Evolutionary conservation across 225 moss, liverwort and hornwort species (phyloP), one percentile per base, ranked within the genome.

Genomic region (Anthoceros angustus): DNA sequence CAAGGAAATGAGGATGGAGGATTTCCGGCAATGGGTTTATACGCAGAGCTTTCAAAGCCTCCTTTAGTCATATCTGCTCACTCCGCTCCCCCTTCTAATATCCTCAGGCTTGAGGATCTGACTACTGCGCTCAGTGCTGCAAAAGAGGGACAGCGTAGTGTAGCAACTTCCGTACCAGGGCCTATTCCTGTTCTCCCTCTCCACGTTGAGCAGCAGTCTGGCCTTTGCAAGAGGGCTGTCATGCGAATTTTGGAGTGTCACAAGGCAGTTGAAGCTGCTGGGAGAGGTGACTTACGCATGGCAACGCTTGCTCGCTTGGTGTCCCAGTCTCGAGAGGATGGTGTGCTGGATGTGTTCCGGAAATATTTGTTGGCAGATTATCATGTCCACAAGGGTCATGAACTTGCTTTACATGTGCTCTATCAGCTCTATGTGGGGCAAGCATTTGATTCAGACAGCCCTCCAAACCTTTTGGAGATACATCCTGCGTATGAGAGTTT

Each of bases 371-470:
- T 98, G 64, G 85, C 88, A 62, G 95, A 98, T 78, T 98, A 98
- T 69, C 92, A 92, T 79, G 88, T 78, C 72, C 88, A 92, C 49
- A 92, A 87, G 95, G 95, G 95, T 74, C 95, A 98, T 76, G 92
- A 98, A 70, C 82, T 98, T 74, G 95, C 89, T 43, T 80, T 98
- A 61, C 95, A 98, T 80, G 83, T 98, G 66, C 86, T 98, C 8
- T 98, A 98, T 75, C 92, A 98, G 65, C 84, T 98, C 42, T 98
- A 83, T 72, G 87, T 87, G 32, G 95, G 92, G 74, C 80, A 88
- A 72, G 82, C 83, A 23, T 87, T 77, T 42, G 77, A 78, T 43
- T 70, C 64, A 25, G 75, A 81, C 55, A 77, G 74, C 74, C 70
- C 75, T 40, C 55, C 62, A 46, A 79, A 75, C 63, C 66, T 75